Evolutionary conservation across 2,329 filamentous ascomycete genomes (phyloP).

Genomic region (Claviceps pazoutovae): DNA sequence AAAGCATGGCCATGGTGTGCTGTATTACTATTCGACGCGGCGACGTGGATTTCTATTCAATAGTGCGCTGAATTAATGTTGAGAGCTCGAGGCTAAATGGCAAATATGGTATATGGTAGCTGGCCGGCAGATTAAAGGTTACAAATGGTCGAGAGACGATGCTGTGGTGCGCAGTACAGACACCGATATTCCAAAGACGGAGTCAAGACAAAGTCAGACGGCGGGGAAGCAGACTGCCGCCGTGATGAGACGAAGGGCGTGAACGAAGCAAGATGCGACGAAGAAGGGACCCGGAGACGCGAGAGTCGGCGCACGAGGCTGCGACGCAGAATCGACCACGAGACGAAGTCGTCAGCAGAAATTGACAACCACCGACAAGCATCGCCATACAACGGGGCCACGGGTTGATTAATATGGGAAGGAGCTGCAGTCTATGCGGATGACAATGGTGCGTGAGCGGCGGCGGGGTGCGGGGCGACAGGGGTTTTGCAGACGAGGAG

Average conservation of each 20-base stretch:
- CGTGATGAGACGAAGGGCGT: background rate
- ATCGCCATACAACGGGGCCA: background rate
- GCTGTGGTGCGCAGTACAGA: background rate
- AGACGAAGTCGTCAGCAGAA: constrained; percentile 3
- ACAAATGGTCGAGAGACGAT: background rate
- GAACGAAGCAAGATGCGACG: background rate
- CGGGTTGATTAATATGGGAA: constrained; percentile 2
- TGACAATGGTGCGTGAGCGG: background rate
- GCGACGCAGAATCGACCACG: constrained; percentile 3
- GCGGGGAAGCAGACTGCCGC: no score
- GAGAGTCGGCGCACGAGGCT: background rate
- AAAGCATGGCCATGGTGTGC: constrained; percentile 54
- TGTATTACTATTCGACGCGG: constrained; percentile 16
- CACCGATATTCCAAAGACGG: background rate
- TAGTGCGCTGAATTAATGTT: background rate
- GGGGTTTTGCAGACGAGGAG: no score
- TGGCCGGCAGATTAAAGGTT: background rate
- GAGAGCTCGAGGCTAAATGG: background rate
- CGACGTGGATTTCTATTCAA: background rate
- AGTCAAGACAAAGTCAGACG: no score
- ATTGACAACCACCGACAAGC: background rate
- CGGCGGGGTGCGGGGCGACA: background rate
- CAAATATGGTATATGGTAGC: background rate
- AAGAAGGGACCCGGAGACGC: no score
- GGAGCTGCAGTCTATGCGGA: background rate